Conservation (phyloP, 2,329 filamentous ascomycete species). For the Microascus cirrosus region DNA sequence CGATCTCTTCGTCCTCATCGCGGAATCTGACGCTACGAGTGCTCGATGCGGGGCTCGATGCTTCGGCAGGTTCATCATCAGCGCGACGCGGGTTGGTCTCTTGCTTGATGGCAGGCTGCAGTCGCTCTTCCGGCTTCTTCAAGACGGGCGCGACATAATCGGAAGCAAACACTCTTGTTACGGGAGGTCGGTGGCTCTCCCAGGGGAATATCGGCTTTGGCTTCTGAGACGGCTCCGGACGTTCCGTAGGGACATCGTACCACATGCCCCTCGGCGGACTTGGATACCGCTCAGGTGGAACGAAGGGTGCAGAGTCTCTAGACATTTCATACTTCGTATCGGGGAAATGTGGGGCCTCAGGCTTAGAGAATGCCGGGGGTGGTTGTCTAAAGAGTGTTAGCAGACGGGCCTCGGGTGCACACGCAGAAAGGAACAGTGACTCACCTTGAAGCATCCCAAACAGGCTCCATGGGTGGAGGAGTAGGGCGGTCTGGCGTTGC, state of each 20-base stretch:
- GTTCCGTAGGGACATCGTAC: constrained; percentile 65
- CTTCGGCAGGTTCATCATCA: constrained; percentile 1
- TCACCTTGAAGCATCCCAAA: constrained; percentile 46
- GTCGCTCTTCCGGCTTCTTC: not conserved
- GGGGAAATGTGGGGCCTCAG: constrained; percentile 79
- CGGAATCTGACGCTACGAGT: not conserved
- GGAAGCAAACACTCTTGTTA: constrained; percentile 50
- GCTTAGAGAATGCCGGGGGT: constrained; percentile 56
- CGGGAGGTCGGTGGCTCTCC: constrained; percentile 58
- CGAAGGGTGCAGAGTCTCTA: constrained; percentile 60
- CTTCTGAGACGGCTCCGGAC: constrained; percentile 38
- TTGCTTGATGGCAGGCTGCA: not conserved
- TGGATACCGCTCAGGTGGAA: constrained; percentile 66
- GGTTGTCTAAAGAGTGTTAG: constrained; percentile 36
- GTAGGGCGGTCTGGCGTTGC: not conserved
- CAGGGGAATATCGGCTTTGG: constrained; percentile 78
- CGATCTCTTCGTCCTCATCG: constrained; percentile 1
- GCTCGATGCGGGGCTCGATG: not conserved
- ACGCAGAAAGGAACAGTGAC: constrained; percentile 7
- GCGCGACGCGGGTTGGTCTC: not conserved
- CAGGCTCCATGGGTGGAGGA: constrained; percentile 22
- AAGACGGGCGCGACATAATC: not conserved
- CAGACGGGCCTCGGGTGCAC: not conserved
- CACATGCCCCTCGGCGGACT: constrained; percentile 81
- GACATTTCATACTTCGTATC: constrained; percentile 75